These are phyloP conservation scores for Ephemerocybe angulata DNA, from an alignment of 768 basidiomycete genomes.

Conservation along the genomic window DNA sequence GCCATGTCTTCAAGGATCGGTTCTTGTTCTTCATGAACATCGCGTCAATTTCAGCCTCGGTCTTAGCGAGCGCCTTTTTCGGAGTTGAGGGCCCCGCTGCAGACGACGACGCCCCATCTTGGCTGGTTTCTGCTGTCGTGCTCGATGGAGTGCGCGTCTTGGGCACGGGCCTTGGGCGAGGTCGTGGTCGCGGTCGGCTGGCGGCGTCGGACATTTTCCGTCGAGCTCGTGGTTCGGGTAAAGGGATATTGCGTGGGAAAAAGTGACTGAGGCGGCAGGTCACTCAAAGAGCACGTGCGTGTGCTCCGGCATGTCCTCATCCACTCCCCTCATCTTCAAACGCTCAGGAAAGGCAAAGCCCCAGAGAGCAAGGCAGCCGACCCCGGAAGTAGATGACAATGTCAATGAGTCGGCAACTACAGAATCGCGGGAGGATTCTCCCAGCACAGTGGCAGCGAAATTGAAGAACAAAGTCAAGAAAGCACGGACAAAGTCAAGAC, in stretches of 20 bases:
- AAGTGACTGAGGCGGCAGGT: constrained; percentile 19
- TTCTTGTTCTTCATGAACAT: constrained; percentile 67
- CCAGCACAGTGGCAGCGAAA: constrained; percentile 59
- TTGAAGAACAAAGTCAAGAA: constrained; percentile 71
- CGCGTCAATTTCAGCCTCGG: constrained; percentile 53
- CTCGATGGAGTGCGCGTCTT: constrained; percentile 16
- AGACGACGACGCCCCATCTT: constrained; percentile 9
- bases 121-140: background rate
- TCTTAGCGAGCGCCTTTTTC: constrained; percentile 13
- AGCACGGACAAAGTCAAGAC: constrained; percentile 57
- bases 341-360: constrained; percentile 42
- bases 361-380: constrained; percentile 37
- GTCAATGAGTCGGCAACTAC: constrained; percentile 10
- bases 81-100: constrained; percentile 15
- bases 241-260: constrained; percentile 43
- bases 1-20: constrained; percentile 56
- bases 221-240: constrained; percentile 23
- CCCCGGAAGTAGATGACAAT: constrained; percentile 28
- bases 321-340: constrained; percentile 48
- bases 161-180: constrained; percentile 48
- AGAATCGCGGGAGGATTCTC: constrained; percentile 39
- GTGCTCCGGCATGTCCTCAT: constrained; percentile 24
- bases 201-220: constrained; percentile 31
- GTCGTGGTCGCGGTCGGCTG: constrained; percentile 53
- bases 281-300: constrained; percentile 33